Percentiles rank a stretch among this genome's conserved stretches.
Evolutionary conservation across 345 rosid genomes (phyloP).

Genomic region (Syzygium oleosum): DNA sequence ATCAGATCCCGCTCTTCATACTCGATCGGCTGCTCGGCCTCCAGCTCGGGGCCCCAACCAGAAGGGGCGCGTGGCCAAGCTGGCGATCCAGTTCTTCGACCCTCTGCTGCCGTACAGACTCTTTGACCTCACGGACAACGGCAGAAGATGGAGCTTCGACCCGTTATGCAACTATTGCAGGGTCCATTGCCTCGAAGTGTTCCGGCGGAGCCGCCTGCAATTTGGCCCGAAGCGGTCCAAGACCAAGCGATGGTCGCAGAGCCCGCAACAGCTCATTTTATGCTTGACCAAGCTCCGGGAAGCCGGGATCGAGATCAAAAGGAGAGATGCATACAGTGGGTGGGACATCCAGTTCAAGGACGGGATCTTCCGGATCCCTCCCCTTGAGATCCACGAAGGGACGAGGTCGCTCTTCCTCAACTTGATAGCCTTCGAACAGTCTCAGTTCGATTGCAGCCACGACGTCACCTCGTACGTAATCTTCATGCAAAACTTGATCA

Average conservation of each 20-base stretch:
- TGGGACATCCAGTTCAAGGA: constrained; percentile 70
- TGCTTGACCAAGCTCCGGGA: constrained; percentile 64
- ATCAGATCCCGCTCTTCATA: constrained; percentile 65
- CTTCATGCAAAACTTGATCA: constrained; percentile 87
- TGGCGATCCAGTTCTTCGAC: constrained; percentile 60
- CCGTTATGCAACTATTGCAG: constrained; percentile 51
- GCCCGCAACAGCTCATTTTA: constrained; percentile 58
- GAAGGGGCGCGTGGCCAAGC: constrained; percentile 49
- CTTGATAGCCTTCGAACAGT: too few species aligned
- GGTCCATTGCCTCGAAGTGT: constrained; percentile 79
- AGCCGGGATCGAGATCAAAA: constrained; percentile 55
- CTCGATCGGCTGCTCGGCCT: constrained; percentile 54
- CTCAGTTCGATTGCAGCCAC: constrained; percentile 41
- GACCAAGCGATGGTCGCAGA: constrained; percentile 32
- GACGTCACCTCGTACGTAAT: constrained; percentile 70
- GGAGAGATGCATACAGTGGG: constrained; percentile 18
- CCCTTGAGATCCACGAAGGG: constrained; percentile 72
- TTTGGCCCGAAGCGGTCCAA: constrained; percentile 21
- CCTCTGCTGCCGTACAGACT: constrained; percentile 79
- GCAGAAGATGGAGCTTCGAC: constrained; percentile 45
- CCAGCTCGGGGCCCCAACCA: constrained; percentile 42
- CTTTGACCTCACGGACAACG: constrained; percentile 44
- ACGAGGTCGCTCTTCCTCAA: constrained; percentile 68
- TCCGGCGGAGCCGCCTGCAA: constrained; percentile 47
- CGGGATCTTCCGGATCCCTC: constrained; percentile 53